Evolutionary conservation across 345 rosid genomes (phyloP), one percentile per base, ranked within the genome.

Genomic region (Passiflora organensis): DNA sequence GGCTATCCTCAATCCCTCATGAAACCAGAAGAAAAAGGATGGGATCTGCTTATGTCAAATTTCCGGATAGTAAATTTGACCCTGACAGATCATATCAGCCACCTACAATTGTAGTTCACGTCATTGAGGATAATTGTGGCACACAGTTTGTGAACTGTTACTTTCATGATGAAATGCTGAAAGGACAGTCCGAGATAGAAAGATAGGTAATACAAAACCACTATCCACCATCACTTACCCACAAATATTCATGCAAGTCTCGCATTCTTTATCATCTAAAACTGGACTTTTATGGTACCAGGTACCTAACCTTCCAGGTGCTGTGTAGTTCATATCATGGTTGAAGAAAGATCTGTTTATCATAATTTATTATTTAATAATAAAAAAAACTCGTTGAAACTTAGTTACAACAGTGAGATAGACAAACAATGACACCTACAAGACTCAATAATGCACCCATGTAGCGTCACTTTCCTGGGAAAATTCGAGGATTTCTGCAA

Each of bases 401-500:
- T n/a, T n/a, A 15, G 43, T 11, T 41, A 41, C 13, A 20, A 22
- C 11, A 19, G 10, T 19, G 10, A 55, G 20, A 21, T 17, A 6
- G 17, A 16, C 17, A 17, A 11, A 56, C 42, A 44, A 52, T 12
- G 32, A 41, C 6, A 24, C 6, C 37, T 13, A 16, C 22, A 21
- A 34, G 6, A 20, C 1, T 18, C 1, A 10, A 20, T 32, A 51
- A 0, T 43, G 43, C 32, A 10, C 13, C 56, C n/a, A 43, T 24
- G 34, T 18, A n/a, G 24, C 3, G 58, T 44, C 66, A 44, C 51
- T 45, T 32, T 62, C 66, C 43, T 18, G 2, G 11, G 36, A 52
- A 52, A 62, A n/a, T 42, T 43, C 18, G 28, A 22, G 32, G 36
- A 61, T 13, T 1, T 28, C 5, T 28, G 34, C 8, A 8, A 28